Base-by-base conservation (phyloP, 2,329 filamentous ascomycete genomes). In the Verticillium dahliae region DNA sequence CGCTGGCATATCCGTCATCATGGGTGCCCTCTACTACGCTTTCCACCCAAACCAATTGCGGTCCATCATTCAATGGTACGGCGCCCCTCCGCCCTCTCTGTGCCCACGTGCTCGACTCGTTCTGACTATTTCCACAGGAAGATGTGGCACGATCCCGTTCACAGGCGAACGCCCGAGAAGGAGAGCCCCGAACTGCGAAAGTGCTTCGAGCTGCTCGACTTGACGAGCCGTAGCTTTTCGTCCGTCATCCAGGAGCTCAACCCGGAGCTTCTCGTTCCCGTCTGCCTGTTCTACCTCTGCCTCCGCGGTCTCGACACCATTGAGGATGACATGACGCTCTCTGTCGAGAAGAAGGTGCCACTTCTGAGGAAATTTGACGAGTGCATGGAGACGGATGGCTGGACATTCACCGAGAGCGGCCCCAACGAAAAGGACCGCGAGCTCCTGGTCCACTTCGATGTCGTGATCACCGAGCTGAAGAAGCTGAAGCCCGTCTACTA, bases 271-370 rank as follows among this genome's bases (percentile, higher is more conserved):
- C 85, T 98, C 39, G 85, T 97, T 50, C 92, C 95, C 31, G 84
- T 98, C 56, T 87, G 89, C 61, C 81, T 98, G 10, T 99, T 99
- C 83, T 99, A 99, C 79, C 85, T 99, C 34, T 85, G 92, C 60
- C 83, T 99, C 60, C 91, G 95, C 64, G 95, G 91, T 56, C 85
- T 99, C 58, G 95, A 99, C 76, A 99, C 95, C n/a, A 91, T 99
- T 63, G 95, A 99, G 78, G 95, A 99, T 81, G 95, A 99, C 76
- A 98, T 97, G 87, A 96, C 92, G 5, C 89, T 99, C 63, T 81
- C 89, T 2, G 78, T 94, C 45, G 83, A 85, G 66, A 88, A 84
- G 71, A 99, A 99, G 79, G 90, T 96, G 71, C 92, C 92, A 1
- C 77, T 97, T 61, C 81, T 99, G 64, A 87, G 94, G 65, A 82